Conservation (phyloP, 805 yeast genomes). For the Saccharomycopsis sp. region DNA sequence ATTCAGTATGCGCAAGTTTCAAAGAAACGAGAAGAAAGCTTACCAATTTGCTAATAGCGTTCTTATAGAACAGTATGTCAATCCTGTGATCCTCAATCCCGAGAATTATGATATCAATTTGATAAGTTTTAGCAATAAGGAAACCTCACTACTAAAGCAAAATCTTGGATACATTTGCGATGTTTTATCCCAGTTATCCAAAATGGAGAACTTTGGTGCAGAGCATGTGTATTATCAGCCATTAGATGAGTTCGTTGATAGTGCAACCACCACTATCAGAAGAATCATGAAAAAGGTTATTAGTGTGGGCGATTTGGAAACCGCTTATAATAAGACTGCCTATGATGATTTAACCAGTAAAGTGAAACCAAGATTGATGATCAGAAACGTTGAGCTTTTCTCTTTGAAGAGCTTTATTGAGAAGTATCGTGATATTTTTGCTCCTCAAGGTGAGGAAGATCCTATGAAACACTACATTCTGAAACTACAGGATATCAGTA, state of each 20-base stretch:
- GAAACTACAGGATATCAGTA: slow-evolving; percentile 1
- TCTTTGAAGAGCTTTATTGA: slow-evolving; percentile 37
- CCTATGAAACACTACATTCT: slow-evolving; percentile 28
- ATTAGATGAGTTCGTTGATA: slow-evolving; percentile 61
- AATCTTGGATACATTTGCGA: slow-evolving; percentile 54
- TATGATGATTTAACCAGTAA: slow-evolving; percentile 60
- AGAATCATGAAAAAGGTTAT: slow-evolving; percentile 43
- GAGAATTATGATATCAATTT: slow-evolving; percentile 48
- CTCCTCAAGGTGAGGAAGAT: slow-evolving; percentile 40
- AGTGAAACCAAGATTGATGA: slow-evolving; percentile 36
- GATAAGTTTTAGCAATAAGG: slow-evolving; percentile 25
- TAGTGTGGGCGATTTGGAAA: slow-evolving; percentile 50
- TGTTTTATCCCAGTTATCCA: slow-evolving; percentile 57
- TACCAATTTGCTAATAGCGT: slow-evolving; percentile 63
- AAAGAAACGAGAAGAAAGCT: slow-evolving; percentile 49
- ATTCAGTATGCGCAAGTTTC: slow-evolving; percentile 40
- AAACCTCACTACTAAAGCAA: slow-evolving; percentile 25
- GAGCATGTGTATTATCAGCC: slow-evolving; percentile 70
- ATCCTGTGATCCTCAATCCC: slow-evolving; percentile 43
- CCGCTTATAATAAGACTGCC: slow-evolving; percentile 51
- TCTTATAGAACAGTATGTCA: slow-evolving; percentile 46
- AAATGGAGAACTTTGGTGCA: slow-evolving; percentile 57
- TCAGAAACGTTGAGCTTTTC: slow-evolving; percentile 41
- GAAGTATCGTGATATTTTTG: slow-evolving; percentile 37
- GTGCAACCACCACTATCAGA: slow-evolving; percentile 43